Conservation (phyloP, 257 asterid genomes). For the Agastache rugosa region DNA sequence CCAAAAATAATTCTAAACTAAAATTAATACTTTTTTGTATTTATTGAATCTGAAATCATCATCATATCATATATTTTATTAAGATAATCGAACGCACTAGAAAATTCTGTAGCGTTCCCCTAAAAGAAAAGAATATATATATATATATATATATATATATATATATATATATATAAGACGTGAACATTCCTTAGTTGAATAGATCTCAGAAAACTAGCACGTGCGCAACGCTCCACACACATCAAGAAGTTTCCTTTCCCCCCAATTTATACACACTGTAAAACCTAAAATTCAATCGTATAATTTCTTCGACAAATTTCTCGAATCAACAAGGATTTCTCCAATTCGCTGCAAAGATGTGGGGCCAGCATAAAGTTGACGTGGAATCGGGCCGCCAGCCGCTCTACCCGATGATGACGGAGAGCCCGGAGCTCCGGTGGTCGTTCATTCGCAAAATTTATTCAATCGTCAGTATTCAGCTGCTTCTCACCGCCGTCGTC, state of each 20-base stretch:
- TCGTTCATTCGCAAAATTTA: slow-evolving; percentile 80
- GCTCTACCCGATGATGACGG: slow-evolving; percentile 75
- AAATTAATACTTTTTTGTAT: too few relatives aligned
- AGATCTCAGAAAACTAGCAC: not conserved
- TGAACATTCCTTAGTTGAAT: not conserved
- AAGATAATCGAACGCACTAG: too few relatives aligned
- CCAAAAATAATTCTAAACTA: too few relatives aligned
- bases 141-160: too few relatives aligned
- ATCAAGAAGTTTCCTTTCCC: slow-evolving; percentile 26
- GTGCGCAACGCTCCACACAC: slow-evolving; percentile 4
- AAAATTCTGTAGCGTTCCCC: too few relatives aligned
- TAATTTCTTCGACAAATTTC: not conserved
- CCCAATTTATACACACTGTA: slow-evolving; percentile 1
- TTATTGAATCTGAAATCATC: too few relatives aligned
- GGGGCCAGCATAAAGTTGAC: slow-evolving; percentile 55
- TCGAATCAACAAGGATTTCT: not conserved
- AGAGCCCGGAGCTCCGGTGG: slow-evolving; percentile 80
- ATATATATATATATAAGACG: too few relatives aligned
- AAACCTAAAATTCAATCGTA: not conserved
- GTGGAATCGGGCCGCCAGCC: slow-evolving; percentile 55
- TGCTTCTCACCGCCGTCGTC: slow-evolving; percentile 70
- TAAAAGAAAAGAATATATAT: too few relatives aligned
- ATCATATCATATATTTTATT: too few relatives aligned
- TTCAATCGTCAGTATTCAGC: slow-evolving; percentile 62
- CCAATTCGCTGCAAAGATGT: slow-evolving; percentile 41